A percentile compares a stretch with the other conserved stretches of the same genome.
phyloP scores from a whole-genome alignment of 1,284 basidiomycete genomes.

The Xerocomus amazonicus region DNA sequence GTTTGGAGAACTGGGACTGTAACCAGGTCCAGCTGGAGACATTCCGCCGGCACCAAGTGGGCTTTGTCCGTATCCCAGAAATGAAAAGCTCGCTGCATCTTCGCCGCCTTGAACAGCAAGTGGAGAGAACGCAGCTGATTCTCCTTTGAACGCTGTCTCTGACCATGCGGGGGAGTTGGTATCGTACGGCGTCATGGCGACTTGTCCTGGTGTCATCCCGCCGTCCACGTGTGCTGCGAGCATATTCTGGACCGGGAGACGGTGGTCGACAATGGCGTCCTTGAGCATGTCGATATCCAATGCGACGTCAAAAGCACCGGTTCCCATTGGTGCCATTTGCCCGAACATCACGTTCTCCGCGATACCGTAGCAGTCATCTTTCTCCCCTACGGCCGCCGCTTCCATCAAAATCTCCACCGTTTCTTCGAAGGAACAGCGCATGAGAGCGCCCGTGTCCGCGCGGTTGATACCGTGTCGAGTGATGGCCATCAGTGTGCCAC shows the following conservation, averaged over 20 bases:
- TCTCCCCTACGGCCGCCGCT: conserved; percentile 95
- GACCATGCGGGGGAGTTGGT: conserved; percentile 83
- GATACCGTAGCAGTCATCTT: conserved; percentile 97
- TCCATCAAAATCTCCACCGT: conserved; percentile 99
- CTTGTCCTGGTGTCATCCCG: conserved; percentile 88
- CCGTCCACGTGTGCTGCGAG: conserved; percentile 77
- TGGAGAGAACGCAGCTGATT: conserved; percentile 91
- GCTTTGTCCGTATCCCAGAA: conserved; percentile 76
- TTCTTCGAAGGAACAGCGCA: conserved; percentile 99
- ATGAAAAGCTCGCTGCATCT: conserved; percentile 70
- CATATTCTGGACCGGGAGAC: conserved; percentile 86
- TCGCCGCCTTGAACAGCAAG: conserved; percentile 87
- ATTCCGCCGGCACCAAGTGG: conserved; percentile 76
- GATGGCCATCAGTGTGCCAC: conserved; percentile 95
- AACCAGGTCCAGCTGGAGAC: conserved; percentile 74
- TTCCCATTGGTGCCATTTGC: conserved; percentile 98
- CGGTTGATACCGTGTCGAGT: conserved; percentile 99
- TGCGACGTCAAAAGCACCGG: conserved; percentile 92
- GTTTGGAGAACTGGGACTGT: conserved; percentile 81
- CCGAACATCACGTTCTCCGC: conserved; percentile 99
- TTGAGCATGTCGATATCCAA: conserved; percentile 98
- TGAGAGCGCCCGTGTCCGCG: conserved; percentile 93
- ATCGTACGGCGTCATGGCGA: conserved; percentile 94
- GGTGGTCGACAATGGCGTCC: conserved; percentile 97
- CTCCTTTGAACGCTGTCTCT: conserved; percentile 70